phyloP scores from a whole-genome alignment of 805 yeast genomes.

The Saccharomycopsis vini region DNA sequence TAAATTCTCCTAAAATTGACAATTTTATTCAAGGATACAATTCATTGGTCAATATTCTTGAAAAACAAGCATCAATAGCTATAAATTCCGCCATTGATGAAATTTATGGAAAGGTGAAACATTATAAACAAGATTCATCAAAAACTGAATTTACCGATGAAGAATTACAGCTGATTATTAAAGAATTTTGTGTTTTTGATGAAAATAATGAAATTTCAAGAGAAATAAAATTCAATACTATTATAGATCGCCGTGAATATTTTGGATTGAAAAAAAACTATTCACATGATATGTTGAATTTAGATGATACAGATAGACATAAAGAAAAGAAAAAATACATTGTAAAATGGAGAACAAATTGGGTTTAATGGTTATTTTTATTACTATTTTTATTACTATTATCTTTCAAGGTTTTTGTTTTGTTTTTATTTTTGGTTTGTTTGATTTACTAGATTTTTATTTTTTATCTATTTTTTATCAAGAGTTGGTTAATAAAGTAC shows the following conservation, averaged over 20 bases:
- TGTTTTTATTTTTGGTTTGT: no score
- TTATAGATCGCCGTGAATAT: slow-evolving; percentile 24
- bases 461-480: no score
- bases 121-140: neutral
- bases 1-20: neutral
- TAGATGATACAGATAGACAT: neutral
- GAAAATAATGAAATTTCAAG: slow-evolving; percentile 24
- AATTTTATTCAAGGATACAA: neutral
- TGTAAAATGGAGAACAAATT: slow-evolving; percentile 4
- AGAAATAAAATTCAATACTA: slow-evolving; percentile 24
- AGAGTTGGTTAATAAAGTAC: no score
- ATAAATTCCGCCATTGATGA: neutral
- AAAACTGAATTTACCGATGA: neutral
- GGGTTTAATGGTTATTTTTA: slow-evolving; percentile 7
- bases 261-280: slow-evolving; percentile 15
- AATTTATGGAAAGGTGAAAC: neutral
- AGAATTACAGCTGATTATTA: neutral
- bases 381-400: no score
- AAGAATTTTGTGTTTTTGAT: slow-evolving; percentile 17
- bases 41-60: slow-evolving; percentile 8
- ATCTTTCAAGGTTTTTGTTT: no score
- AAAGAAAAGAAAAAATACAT: no score
- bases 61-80: slow-evolving; percentile 6
- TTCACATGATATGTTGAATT: neutral
- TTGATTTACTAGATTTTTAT: no score